Conservation (phyloP, 23 red algal species). For the Chondrus crispus region DNA sequence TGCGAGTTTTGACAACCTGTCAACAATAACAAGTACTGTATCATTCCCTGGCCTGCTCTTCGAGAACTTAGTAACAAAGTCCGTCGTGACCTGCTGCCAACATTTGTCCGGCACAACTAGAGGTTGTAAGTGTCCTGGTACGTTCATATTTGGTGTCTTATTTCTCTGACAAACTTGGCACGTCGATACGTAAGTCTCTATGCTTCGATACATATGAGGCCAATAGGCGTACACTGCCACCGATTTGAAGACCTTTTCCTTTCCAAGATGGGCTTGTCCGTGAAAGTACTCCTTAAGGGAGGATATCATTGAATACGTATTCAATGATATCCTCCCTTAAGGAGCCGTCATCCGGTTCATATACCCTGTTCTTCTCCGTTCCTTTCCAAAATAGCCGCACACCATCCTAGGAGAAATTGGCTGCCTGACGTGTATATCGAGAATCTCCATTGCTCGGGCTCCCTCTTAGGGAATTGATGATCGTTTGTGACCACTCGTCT, state of each 20-base stretch:
- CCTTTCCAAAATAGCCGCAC: not conserved
- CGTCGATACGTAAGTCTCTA: not conserved
- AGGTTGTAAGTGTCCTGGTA: not conserved
- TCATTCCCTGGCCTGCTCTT: not conserved
- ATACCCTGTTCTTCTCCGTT: not conserved
- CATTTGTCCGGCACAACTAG: not conserved
- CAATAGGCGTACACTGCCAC: not conserved
- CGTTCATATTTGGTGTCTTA: not conserved
- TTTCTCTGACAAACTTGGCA: not conserved
- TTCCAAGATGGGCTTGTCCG: not conserved
- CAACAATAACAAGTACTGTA: not conserved
- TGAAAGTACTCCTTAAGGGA: not conserved
- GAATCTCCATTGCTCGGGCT: not conserved
- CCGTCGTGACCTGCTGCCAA: not conserved
- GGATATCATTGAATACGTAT: not conserved
- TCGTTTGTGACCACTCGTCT: not conserved
- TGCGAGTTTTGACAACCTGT: not conserved
- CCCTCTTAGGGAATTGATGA: not conserved
- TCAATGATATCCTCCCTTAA: not conserved
- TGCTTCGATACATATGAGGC: not conserved
- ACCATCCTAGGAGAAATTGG: not conserved
- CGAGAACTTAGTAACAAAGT: not conserved
- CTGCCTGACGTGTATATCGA: not conserved
- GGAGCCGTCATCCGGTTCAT: not conserved
- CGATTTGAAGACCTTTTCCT: not conserved